These are phyloP conservation scores for Scedosporium dehoogii DNA, from an alignment of 2,329 filamentous ascomycete genomes.

Conservation along the genomic window DNA sequence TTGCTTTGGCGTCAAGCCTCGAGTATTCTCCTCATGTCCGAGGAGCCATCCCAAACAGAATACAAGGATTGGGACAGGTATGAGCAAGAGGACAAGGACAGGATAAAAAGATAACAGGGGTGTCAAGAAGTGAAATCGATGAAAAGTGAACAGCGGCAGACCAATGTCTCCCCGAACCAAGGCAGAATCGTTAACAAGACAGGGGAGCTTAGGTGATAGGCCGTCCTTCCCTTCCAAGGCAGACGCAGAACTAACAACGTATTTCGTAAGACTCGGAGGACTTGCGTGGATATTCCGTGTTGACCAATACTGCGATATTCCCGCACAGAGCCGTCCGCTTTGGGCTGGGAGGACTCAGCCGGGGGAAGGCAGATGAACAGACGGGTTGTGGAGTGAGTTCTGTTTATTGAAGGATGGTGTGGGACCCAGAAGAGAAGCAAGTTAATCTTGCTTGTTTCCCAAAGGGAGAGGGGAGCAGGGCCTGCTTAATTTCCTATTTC, in stretches of 20 bases:
- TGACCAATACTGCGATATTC: background rate
- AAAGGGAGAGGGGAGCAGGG: background rate
- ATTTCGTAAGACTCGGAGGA: background rate
- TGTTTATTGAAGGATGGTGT: background rate
- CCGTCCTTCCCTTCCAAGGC: no score
- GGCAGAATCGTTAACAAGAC: no score
- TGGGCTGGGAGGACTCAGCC: background rate
- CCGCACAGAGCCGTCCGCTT: background rate
- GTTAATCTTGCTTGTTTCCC: background rate
- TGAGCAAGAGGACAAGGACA: background rate
- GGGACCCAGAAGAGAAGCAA: background rate
- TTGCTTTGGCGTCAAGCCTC: background rate
- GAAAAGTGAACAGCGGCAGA: no score
- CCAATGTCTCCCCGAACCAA: no score
- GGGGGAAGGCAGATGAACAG: background rate
- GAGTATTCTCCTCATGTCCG: background rate
- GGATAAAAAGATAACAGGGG: background rate
- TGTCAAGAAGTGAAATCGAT: background rate
- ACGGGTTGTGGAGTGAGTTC: background rate
- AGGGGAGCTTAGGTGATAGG: no score
- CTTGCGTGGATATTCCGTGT: background rate
- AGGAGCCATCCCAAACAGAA: background rate
- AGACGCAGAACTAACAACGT: no score
- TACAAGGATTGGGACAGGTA: background rate
- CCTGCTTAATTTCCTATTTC: background rate